Percentiles rank a stretch among this genome's conserved stretches.
phyloP scores from a whole-genome alignment of 331 rosid genomes.

The Quercus tomentella region DNA sequence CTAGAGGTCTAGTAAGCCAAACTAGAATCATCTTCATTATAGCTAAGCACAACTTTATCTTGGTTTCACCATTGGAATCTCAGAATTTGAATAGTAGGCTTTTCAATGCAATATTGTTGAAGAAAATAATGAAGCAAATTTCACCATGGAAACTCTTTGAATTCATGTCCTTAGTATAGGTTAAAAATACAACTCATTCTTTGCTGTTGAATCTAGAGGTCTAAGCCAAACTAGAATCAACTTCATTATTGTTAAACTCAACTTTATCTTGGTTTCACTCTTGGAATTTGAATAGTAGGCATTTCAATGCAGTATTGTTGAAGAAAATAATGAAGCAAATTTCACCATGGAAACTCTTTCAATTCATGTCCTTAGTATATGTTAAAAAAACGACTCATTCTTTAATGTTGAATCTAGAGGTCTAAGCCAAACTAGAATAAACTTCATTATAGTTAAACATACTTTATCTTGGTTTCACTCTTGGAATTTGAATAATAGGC shows the following conservation, averaged over 20 bases:
- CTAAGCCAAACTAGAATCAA: neutral
- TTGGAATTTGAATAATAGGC: neutral
- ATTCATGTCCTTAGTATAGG: neutral
- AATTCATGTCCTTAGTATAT: no score
- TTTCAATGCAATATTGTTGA: no score
- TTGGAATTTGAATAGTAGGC: neutral
- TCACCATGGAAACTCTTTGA: no score
- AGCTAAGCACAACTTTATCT: neutral
- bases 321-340: no score
- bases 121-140: no score
- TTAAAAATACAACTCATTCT: neutral
- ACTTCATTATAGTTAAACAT: neutral
- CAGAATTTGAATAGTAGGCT: neutral
- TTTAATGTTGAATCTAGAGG: neutral
- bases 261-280: neutral
- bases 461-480: neutral
- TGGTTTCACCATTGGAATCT: neutral
- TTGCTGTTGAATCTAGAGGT: neutral
- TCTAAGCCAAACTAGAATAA: neutral
- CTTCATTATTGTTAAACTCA: neutral
- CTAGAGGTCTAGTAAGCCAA: neutral
- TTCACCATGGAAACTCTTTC: no score
- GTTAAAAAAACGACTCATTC: neutral
- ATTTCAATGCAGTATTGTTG: no score
- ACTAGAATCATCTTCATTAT: neutral